Evolutionary conservation across 2,329 filamentous ascomycete species (phyloP), one percentile per base, ranked within the genome.

Genomic region (Beauveria varroae): DNA sequence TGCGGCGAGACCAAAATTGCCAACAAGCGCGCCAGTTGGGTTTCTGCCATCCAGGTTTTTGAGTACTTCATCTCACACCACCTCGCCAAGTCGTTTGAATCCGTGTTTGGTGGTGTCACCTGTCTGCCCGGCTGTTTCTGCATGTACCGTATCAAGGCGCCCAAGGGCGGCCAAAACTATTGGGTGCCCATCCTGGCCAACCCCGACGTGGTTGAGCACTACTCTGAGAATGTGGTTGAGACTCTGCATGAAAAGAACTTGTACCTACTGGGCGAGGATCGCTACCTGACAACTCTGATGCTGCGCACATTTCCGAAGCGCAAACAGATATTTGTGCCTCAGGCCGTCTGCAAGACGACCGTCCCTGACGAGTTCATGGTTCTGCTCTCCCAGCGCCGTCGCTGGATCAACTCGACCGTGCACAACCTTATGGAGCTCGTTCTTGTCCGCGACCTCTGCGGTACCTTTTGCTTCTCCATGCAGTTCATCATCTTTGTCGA

Each of bases 21-120:
- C 71, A 99, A 99, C 81, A 99, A 99, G 79, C 88, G 89, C 47
- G 86, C 89, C 64, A 93, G 86, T 69, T 99, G 93, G 93, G 93
- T 98, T 46, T 91, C 92, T 6, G 96, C 95, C 78, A 99, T 99
- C 69, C 95, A 99, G 76, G 96, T 99, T 30, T 99, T 99, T 71
- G 95, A 99, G 80, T 97, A 98, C 79, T 99, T 98, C 80, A 95
- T 99, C 76, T 98, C 95, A 2, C 95, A 99, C 75, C 96, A 99
- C 74, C 83, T 96, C 69, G 86, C 93, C 70, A 99, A 99, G 77
- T 92, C 93, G 4, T 99, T 99, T 76, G 95, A 99, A 75, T 97
- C 93, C 1, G 90, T 97, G 66, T 99, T 99, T 75, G 95, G 95
- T 77, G 95, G 95, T 89, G 95, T 99, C 64, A 99, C 95, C 65